phyloP scores from a whole-genome alignment of 1,284 basidiomycete species.

The Ceratobasidium sp. region DNA sequence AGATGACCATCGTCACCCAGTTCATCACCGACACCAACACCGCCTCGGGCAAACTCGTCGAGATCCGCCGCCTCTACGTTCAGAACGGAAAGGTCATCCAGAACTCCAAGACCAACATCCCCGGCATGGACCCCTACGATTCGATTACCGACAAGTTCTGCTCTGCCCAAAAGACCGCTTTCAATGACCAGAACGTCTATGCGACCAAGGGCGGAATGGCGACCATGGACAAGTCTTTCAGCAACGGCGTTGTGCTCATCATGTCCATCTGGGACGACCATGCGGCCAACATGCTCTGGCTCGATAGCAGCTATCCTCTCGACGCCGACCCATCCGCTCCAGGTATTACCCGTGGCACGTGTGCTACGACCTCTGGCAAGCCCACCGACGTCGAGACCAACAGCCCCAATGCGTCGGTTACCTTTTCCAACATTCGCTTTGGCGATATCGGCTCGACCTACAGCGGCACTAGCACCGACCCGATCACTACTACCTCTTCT shows the following conservation, averaged over 20 bases:
- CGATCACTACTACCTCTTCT: not conserved
- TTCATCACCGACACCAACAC: constrained; percentile 66
- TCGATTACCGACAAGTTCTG: constrained; percentile 61
- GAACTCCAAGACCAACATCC: constrained; percentile 60
- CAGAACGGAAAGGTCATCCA: constrained; percentile 64
- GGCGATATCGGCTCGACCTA: constrained; percentile 68
- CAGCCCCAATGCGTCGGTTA: constrained; percentile 50
- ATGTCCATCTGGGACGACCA: too few species aligned
- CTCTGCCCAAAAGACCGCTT: constrained; percentile 60
- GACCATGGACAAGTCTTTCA: constrained; percentile 61
- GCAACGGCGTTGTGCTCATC: constrained; percentile 21
- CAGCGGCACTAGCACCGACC: constrained; percentile 52
- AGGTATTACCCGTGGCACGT: constrained; percentile 67
- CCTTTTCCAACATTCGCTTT: constrained; percentile 70
- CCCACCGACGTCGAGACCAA: constrained; percentile 50
- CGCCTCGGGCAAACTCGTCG: constrained; percentile 61
- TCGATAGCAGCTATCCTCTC: constrained; percentile 68
- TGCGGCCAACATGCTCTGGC: constrained; percentile 70
- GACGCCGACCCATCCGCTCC: constrained; percentile 60
- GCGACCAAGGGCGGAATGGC: constrained; percentile 62
- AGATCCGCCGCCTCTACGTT: constrained; percentile 69
- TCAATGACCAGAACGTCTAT: constrained; percentile 65
- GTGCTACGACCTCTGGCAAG: too few species aligned
- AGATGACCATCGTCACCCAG: constrained; percentile 69
- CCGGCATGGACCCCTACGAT: constrained; percentile 48